A percentile compares a stretch with the other conserved stretches of the same genome.
phyloP scores from a whole-genome alignment of 352 stramenopile species.

The Pythium phragmiticola region DNA sequence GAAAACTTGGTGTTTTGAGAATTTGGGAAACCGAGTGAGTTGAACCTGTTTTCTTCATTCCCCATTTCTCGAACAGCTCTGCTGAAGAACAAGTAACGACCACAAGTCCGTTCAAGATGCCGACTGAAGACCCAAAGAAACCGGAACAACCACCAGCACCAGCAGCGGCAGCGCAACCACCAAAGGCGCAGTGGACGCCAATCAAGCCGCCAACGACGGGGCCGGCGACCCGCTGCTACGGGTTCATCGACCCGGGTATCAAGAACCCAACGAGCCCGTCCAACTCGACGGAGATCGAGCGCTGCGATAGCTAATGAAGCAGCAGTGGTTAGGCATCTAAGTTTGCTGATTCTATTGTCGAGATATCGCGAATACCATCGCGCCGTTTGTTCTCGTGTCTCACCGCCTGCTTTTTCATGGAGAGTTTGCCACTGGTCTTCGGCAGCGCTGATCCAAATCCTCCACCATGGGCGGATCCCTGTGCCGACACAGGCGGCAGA shows the following conservation, averaged over 20 bases:
- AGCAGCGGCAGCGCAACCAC: neutral
- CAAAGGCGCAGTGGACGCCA: neutral
- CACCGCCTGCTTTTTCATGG: neutral
- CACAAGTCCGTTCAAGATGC: neutral
- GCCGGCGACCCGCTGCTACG: constrained; percentile 3
- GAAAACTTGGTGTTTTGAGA: no score
- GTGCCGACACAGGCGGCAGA: neutral
- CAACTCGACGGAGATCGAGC: neutral
- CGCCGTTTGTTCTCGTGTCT: neutral
- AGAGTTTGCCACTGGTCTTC: neutral
- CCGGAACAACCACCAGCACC: neutral
- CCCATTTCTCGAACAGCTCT: neutral
- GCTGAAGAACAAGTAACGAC: neutral
- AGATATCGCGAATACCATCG: neutral
- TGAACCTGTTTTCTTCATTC: neutral
- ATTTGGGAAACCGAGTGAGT: neutral
- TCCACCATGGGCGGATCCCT: constrained; percentile 10
- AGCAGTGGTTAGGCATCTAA: neutral
- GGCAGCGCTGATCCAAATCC: neutral
- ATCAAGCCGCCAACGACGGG: neutral
- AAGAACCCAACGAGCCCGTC: neutral
- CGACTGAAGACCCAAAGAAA: neutral
- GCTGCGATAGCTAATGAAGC: neutral
- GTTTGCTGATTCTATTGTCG: neutral
- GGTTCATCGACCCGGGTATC: neutral